Conservation (phyloP, 176 grass and related monocot genomes). For the Oryza longistaminata region DNA sequence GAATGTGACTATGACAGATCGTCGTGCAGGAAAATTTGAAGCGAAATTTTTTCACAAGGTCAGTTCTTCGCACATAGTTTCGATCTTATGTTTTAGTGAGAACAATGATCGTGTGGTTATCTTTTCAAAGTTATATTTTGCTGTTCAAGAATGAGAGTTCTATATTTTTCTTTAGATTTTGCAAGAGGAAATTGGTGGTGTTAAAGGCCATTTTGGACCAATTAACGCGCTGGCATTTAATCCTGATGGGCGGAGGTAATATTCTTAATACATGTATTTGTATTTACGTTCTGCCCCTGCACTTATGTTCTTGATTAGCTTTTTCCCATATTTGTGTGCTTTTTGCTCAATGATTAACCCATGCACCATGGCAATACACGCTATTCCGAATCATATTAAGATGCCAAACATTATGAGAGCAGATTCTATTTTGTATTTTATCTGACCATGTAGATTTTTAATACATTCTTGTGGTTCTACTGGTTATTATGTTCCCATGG, state of each 20-base stretch:
- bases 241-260: slow-evolving; percentile 88
- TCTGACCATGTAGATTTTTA: background rate
- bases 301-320: background rate
- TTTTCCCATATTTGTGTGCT: background rate
- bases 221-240: slow-evolving; percentile 89
- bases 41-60: slow-evolving; percentile 94
- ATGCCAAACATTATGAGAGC: slow-evolving; percentile 24
- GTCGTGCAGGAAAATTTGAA: slow-evolving; percentile 87
- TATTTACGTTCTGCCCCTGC: background rate
- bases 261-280: background rate
- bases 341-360: slow-evolving; percentile 43
- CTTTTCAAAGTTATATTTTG: background rate
- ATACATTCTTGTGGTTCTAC: background rate
- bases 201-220: slow-evolving; percentile 97
- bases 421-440: background rate
- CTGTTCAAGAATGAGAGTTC: background rate
- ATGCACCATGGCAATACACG: slow-evolving; percentile 42
- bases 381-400: slow-evolving; percentile 46
- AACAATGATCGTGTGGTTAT: background rate
- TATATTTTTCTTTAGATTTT: slow-evolving; percentile 56
- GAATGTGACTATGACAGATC: slow-evolving; percentile 82
- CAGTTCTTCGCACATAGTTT: background rate
- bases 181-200: slow-evolving; percentile 93
- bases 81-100: background rate
- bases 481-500: background rate